Conservation (phyloP, 2,329 filamentous ascomycete genomes). For the Arthroderma sp. region DNA sequence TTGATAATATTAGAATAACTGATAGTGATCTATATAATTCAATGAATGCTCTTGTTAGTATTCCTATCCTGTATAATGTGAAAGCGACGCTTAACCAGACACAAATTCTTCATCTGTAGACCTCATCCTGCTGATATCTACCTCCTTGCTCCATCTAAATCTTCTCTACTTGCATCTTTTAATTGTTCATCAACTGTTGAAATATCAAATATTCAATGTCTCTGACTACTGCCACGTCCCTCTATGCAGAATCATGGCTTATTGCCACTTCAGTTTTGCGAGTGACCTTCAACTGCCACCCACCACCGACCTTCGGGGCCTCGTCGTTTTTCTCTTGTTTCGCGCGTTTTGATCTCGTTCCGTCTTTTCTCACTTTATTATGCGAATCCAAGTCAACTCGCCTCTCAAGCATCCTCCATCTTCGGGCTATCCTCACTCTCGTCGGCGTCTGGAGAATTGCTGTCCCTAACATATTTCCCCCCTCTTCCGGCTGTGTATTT, state of each 20-base stretch:
- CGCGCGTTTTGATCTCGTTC: background rate
- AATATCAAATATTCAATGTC: background rate
- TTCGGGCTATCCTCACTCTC: background rate
- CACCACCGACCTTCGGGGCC: background rate
- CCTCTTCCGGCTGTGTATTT: background rate
- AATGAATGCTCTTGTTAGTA: no score
- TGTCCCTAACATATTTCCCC: background rate
- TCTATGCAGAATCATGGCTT: background rate
- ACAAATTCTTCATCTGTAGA: no score
- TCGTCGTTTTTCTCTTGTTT: background rate
- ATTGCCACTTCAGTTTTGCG: background rate
- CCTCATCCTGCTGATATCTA: background rate
- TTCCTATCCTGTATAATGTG: no score
- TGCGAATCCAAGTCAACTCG: no score
- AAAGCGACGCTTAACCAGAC: no score
- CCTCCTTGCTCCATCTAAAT: background rate
- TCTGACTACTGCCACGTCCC: background rate
- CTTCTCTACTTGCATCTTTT: background rate
- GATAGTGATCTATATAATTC: no score
- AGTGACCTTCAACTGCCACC: background rate
- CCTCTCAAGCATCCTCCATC: background rate
- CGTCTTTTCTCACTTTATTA: background rate
- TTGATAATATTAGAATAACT: no score
- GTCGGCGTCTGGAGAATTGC: background rate
- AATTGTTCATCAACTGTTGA: background rate